Conservation (phyloP, 306 rosid genomes). For the Rosa rugosa region DNA sequence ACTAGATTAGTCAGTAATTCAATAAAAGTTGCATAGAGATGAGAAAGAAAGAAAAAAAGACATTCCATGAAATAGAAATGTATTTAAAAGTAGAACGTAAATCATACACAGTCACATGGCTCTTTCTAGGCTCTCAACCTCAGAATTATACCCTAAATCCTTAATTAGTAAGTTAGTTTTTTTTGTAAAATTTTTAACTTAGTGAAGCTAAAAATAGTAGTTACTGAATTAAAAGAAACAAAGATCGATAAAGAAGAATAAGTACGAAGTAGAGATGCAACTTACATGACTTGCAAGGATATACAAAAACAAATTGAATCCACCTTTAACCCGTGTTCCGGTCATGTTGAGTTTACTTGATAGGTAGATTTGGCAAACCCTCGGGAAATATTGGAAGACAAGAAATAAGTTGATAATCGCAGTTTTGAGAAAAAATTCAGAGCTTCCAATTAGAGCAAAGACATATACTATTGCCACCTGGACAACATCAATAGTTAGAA, state of each 20-base stretch:
- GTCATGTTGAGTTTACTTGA: neutral
- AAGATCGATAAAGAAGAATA: neutral
- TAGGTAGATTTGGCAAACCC: neutral
- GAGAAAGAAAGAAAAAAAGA: neutral
- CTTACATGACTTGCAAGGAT: constrained; percentile 11
- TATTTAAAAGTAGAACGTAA: too few relatives aligned
- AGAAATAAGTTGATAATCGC: neutral
- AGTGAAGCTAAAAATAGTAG: too few relatives aligned
- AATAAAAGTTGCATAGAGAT: neutral
- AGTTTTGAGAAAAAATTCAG: neutral
- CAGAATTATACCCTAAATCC: too few relatives aligned
- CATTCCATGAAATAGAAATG: too few relatives aligned
- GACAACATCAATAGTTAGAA: neutral
- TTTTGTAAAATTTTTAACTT: too few relatives aligned
- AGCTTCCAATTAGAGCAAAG: neutral
- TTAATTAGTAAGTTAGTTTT: too few relatives aligned
- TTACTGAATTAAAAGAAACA: neutral
- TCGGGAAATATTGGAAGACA: neutral
- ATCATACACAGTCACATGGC: too few relatives aligned
- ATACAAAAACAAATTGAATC: neutral
- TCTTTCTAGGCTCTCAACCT: too few relatives aligned
- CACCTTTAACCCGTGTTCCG: neutral
- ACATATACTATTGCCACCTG: neutral
- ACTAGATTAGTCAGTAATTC: neutral
- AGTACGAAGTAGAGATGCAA: neutral